Percentiles rank a stretch among this genome's conserved stretches.
These are phyloP conservation scores for Leccinellum rugosiceps DNA, from an alignment of 768 basidiomycete genomes.

Conservation along the genomic window DNA sequence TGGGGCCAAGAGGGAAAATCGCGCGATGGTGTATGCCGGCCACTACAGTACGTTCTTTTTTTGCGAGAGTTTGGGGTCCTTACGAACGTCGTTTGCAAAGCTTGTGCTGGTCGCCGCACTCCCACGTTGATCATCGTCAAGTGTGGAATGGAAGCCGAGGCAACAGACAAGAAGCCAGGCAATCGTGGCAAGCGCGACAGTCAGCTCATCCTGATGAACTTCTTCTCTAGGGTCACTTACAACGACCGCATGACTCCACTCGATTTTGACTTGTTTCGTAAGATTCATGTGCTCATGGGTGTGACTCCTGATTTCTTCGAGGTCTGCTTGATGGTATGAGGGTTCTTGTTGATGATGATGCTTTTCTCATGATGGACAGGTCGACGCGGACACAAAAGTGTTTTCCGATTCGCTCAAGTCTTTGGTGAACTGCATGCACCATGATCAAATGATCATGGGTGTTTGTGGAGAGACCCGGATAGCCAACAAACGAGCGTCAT, in stretches of 20 bases:
- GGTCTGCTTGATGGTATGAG: slow-evolving; percentile 88
- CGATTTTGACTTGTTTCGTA: slow-evolving; percentile 97
- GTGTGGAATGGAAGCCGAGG: slow-evolving; percentile 89
- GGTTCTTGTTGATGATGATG: slow-evolving; percentile 6
- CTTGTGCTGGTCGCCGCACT: slow-evolving; percentile 83
- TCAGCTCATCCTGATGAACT: slow-evolving; percentile 99
- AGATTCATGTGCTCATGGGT: slow-evolving; percentile 95
- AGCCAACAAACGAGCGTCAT: slow-evolving; percentile 96
- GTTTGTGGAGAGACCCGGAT: slow-evolving; percentile 98
- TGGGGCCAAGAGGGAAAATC: slow-evolving; percentile 85
- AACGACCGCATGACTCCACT: slow-evolving; percentile 98
- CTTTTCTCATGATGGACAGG: slow-evolving; percentile 46
- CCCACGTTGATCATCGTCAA: slow-evolving; percentile 95
- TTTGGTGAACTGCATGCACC: slow-evolving; percentile 97
- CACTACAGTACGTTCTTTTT: slow-evolving; percentile 79
- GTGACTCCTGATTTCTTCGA: slow-evolving; percentile 99
- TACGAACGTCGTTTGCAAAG: slow-evolving; percentile 33
- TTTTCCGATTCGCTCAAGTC: slow-evolving; percentile 86
- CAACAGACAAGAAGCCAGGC: slow-evolving; percentile 87
- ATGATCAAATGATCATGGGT: slow-evolving; percentile 99
- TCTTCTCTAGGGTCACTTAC: slow-evolving; percentile 98
- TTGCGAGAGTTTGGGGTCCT: not conserved
- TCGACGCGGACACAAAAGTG: slow-evolving; percentile 97
- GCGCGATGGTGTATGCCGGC: slow-evolving; percentile 99
- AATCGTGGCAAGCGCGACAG: slow-evolving; percentile 99